phyloP scores from a whole-genome alignment of 345 rosid genomes.

The rapeseed (Brassica napus) region DNA sequence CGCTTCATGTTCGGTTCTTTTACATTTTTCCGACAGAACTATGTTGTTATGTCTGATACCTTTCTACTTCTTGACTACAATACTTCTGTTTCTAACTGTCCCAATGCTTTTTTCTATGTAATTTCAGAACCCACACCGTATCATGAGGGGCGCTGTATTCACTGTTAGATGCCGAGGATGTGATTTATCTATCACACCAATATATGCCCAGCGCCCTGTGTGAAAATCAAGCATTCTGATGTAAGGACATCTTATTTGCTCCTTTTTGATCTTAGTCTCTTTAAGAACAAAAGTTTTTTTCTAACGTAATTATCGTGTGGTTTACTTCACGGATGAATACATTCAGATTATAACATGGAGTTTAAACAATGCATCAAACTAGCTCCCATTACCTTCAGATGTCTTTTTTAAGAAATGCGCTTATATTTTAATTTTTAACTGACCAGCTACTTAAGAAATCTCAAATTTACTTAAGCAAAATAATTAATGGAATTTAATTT shows the following conservation, averaged over 20 bases:
- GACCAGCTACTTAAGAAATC: too few species aligned
- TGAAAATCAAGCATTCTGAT: constrained; percentile 69
- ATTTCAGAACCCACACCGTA: constrained; percentile 71
- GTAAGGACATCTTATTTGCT: constrained; percentile 41
- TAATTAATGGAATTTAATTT: too few species aligned
- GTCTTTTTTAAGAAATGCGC: too few species aligned
- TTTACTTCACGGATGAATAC: too few species aligned
- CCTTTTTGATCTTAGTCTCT: background rate
- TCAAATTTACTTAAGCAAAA: too few species aligned
- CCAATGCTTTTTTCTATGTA: constrained; percentile 16
- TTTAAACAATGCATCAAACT: too few species aligned
- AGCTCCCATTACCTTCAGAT: too few species aligned
- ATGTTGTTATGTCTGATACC: background rate
- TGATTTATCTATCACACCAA: constrained; percentile 70
- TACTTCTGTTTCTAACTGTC: constrained; percentile 20
- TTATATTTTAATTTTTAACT: too few species aligned
- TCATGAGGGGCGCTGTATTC: constrained; percentile 58
- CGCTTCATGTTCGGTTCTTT: constrained; percentile 6
- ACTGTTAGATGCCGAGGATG: constrained; percentile 78
- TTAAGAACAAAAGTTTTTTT: constrained; percentile 13
- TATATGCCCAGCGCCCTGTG: constrained; percentile 60
- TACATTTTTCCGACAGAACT: background rate
- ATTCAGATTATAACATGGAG: too few species aligned
- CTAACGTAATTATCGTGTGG: constrained; percentile 34
- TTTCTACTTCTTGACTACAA: background rate